These are phyloP conservation scores for Schizosaccharomyces osmophilus DNA, from an alignment of 805 yeast genomes.

Conservation along the genomic window DNA sequence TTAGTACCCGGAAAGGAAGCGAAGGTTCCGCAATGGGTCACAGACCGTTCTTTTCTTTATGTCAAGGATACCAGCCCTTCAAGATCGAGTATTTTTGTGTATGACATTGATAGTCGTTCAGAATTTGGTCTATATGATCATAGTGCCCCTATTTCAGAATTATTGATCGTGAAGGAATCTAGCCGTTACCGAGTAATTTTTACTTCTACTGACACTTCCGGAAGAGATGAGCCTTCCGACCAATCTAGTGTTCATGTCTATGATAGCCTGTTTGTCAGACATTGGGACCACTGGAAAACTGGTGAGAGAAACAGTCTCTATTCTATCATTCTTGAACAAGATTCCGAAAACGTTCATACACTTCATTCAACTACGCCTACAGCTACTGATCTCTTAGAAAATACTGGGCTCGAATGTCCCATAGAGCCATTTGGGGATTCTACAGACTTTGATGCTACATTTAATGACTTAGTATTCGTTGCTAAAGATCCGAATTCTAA, in stretches of 20 bases:
- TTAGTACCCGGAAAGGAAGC: background rate
- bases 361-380: background rate
- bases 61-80: background rate
- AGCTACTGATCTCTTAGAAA: background rate
- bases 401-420: background rate
- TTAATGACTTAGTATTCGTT: conserved; percentile 7
- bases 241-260: conserved; percentile 2
- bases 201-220: background rate
- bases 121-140: background rate
- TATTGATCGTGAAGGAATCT: background rate
- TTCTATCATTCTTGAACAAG: conserved; percentile 7
- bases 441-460: conserved; percentile 7
- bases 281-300: conserved; percentile 11
- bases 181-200: background rate
- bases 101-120: background rate
- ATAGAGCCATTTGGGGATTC: background rate
- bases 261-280: conserved; percentile 8
- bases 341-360: background rate
- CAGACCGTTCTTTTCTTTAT: background rate
- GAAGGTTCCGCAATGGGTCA: background rate
- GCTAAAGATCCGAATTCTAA: conserved; percentile 10
- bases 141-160: background rate
- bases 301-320: conserved; percentile 7
- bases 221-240: background rate
- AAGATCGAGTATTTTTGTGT: background rate